A percentile compares a stretch with the other conserved stretches of the same genome.
phyloP scores from a whole-genome alignment of 306 rosid genomes.

The Sindora glabra region DNA sequence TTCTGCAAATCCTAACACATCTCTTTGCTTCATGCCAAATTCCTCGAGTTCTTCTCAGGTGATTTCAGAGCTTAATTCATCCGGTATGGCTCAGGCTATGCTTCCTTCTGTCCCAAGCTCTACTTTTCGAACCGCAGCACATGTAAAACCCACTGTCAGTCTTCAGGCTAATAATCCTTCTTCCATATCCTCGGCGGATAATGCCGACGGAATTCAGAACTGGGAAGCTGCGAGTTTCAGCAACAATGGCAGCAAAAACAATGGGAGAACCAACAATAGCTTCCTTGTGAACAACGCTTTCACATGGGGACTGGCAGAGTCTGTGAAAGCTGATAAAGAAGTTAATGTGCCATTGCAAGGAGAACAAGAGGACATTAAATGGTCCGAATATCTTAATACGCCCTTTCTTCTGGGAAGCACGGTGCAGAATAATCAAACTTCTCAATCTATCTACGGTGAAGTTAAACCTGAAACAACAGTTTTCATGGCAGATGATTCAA shows the following conservation, averaged over 20 bases:
- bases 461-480: slow-evolving; percentile 50
- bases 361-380: slow-evolving; percentile 53
- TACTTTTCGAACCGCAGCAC: slow-evolving; percentile 26
- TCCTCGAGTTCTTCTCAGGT: slow-evolving; percentile 32
- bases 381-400: slow-evolving; percentile 60
- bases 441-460: slow-evolving; percentile 30
- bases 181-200: slow-evolving; percentile 28
- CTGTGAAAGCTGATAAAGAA: slow-evolving; percentile 25
- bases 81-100: slow-evolving; percentile 24
- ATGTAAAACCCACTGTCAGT: slow-evolving; percentile 42
- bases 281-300: slow-evolving; percentile 25
- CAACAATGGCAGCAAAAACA: slow-evolving; percentile 23
- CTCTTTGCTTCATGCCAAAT: slow-evolving; percentile 43
- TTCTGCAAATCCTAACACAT: slow-evolving; percentile 28
- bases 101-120: slow-evolving; percentile 33
- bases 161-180: slow-evolving; percentile 38
- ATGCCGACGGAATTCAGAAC: slow-evolving; percentile 29
- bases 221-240: slow-evolving; percentile 37
- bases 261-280: slow-evolving; percentile 21
- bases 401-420: slow-evolving; percentile 42
- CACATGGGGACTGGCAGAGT: slow-evolving; percentile 39
- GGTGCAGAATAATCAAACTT: slow-evolving; percentile 30
- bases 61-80: slow-evolving; percentile 33
- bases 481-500: slow-evolving; percentile 24
- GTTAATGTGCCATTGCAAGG: slow-evolving; percentile 17